Evolutionary conservation across 495 filamentous ascomycete genomes (phyloP), one percentile per base, ranked within the genome.

Genomic region (Aspergillus hancockii): DNA sequence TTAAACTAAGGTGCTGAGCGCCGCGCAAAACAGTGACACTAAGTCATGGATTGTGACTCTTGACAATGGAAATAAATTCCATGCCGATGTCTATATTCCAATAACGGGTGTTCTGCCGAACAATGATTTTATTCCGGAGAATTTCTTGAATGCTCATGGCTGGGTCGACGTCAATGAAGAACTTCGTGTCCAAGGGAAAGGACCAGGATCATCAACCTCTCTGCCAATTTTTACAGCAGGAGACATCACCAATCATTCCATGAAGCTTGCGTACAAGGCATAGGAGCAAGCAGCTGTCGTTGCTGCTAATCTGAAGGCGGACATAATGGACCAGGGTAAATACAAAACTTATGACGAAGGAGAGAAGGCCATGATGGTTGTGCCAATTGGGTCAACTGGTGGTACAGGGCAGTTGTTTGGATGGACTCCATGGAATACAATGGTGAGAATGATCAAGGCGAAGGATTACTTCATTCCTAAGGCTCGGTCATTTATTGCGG

Each of bases 21-120:
- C n/a, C n/a, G n/a, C n/a, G n/a, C n/a, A n/a, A 10, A 4, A 63
- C 4, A 60, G 38, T 19, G 55, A 55, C 8, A 34, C 43, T 19
- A 61, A 64, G 4, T 40, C 53, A 2, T 73, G 68, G 63, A 63
- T 46, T 5, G 61, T 85, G 55, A 71, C 66, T 1, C 67, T 84
- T 36, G 62, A 78, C 52, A 75, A 70, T 23, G 81, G 78, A 0
- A 65, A 74, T 25, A 71, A 63, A 6, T 49, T 83, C 23, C 49
- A 59, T 0, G 81, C 82, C 0, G 86, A 89, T 64, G 52, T 88
- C 18, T 88, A 87, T 71, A 80, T 90, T 52, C 80, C 88, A 4
- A 85, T 84, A 3, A 83, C 78, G 52, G 87, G 87, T 21, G 73
- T 80, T 12, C 45, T 77, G 0, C 83, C 87, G 43, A 90, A 90